Evolutionary conservation across 2,329 filamentous ascomycete genomes (phyloP).

Genomic region (Fusarium continuum): DNA sequence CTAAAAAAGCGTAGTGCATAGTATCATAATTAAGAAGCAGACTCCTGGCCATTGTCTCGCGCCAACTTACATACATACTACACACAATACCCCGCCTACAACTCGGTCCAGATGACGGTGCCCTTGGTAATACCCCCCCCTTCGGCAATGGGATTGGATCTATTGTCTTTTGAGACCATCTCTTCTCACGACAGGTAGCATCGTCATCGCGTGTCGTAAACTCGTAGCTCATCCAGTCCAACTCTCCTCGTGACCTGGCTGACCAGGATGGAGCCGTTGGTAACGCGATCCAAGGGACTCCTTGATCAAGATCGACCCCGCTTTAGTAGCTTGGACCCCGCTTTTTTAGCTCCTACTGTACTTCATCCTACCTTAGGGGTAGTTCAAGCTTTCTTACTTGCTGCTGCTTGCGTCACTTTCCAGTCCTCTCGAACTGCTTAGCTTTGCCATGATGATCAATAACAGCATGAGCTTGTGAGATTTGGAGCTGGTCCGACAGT

Average conservation of each 20-base stretch:
- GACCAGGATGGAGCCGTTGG: slow-evolving; percentile 9
- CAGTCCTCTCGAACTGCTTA: slow-evolving; percentile 2
- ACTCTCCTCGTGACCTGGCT: slow-evolving; percentile 27
- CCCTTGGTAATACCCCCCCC: slow-evolving; percentile 1
- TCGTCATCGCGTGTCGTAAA: slow-evolving; percentile 36
- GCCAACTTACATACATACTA: too few relatives aligned
- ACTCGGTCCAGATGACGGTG: slow-evolving; percentile 17
- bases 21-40: too few relatives aligned
- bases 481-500: too few relatives aligned
- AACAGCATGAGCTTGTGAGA: background rate
- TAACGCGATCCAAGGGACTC: slow-evolving; percentile 27
- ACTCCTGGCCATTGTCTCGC: too few relatives aligned
- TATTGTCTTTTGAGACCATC: slow-evolving; percentile 5
- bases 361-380: background rate
- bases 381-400: slow-evolving; percentile 14
- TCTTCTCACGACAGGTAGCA: slow-evolving; percentile 8
- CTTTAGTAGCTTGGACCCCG: slow-evolving; percentile 8
- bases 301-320: slow-evolving; percentile 31
- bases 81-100: slow-evolving; percentile 26
- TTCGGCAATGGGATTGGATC: background rate
- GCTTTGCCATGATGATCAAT: background rate
- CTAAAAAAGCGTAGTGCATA: too few relatives aligned
- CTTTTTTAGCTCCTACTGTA: slow-evolving; percentile 20
- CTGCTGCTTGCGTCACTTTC: slow-evolving; percentile 28
- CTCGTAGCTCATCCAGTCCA: slow-evolving; percentile 15